Evolutionary conservation across 2,329 filamentous ascomycete species (phyloP).

Genomic region (Fusarium tanahbumbuense): DNA sequence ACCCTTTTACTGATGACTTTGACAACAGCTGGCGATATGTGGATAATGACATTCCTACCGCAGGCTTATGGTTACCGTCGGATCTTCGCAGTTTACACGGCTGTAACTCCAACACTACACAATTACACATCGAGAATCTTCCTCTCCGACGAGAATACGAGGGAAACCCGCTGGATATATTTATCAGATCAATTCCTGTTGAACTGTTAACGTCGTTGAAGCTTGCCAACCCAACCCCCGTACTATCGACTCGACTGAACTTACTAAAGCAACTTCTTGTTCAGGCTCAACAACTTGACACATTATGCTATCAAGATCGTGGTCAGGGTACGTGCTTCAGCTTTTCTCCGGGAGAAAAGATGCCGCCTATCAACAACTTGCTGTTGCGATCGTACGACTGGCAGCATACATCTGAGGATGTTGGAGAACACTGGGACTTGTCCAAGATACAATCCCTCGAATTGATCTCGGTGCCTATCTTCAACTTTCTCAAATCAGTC

Average conservation of each 20-base stretch:
- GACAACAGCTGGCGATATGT: constrained; percentile 55
- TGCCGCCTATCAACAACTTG: constrained; percentile 58
- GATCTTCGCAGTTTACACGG: constrained; percentile 52
- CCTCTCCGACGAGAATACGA: constrained; percentile 54
- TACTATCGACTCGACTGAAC: constrained; percentile 55
- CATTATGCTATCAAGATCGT: constrained; percentile 57
- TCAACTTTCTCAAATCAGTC: constrained; percentile 58
- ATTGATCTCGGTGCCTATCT: constrained; percentile 58
- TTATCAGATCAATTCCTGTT: constrained; percentile 55
- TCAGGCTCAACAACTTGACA: constrained; percentile 50
- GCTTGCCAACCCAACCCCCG: constrained; percentile 54
- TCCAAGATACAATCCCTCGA: constrained; percentile 55
- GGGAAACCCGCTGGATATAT: constrained; percentile 50
- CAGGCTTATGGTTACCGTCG: constrained; percentile 53
- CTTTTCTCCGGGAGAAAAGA: constrained; percentile 54
- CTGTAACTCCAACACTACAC: constrained; percentile 46
- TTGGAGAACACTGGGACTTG: constrained; percentile 60
- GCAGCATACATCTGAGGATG: constrained; percentile 55
- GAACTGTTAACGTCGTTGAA: constrained; percentile 55
- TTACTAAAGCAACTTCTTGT: constrained; percentile 59
- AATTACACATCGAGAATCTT: constrained; percentile 56
- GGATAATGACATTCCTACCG: constrained; percentile 42
- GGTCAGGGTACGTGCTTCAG: constrained; percentile 59
- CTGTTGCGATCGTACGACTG: constrained; percentile 62
- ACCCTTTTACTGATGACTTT: constrained; percentile 21